These are phyloP conservation scores for Sequoiadendron giganteum DNA, from an alignment of 75 land plant species.

Conservation along the genomic window DNA sequence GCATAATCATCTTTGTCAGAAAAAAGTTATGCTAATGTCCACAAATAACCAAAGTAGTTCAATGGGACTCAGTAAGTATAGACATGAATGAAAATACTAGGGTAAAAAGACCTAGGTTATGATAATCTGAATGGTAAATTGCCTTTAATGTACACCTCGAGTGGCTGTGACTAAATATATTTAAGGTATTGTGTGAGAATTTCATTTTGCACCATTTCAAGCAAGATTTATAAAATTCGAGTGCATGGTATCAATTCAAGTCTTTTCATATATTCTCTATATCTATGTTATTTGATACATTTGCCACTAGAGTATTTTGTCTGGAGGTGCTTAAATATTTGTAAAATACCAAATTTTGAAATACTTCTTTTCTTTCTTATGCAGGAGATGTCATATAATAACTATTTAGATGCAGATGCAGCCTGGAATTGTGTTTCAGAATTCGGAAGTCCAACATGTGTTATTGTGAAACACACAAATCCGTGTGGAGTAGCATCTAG, in stretches of 20 bases:
- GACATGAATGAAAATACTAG: no score
- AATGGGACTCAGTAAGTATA: no score
- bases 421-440: constrained; percentile 99
- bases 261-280: background rate
- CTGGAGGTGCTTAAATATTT: background rate
- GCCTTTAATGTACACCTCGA: background rate
- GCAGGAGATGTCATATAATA: constrained; percentile 99
- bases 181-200: background rate
- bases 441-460: constrained; percentile 85
- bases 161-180: background rate
- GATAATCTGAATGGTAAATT: no score
- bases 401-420: constrained; percentile 98
- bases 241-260: background rate
- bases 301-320: background rate
- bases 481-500: constrained; percentile 98
- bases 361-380: background rate
- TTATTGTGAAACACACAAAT: constrained; percentile 97
- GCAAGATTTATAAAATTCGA: background rate
- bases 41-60: no score
- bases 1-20: no score
- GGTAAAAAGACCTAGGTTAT: no score
- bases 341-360: background rate
- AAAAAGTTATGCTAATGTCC: no score
- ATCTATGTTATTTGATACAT: background rate
- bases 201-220: background rate